Evolutionary conservation across 257 asterid genomes (phyloP).

Genomic region (Thymus mandschuricus): DNA sequence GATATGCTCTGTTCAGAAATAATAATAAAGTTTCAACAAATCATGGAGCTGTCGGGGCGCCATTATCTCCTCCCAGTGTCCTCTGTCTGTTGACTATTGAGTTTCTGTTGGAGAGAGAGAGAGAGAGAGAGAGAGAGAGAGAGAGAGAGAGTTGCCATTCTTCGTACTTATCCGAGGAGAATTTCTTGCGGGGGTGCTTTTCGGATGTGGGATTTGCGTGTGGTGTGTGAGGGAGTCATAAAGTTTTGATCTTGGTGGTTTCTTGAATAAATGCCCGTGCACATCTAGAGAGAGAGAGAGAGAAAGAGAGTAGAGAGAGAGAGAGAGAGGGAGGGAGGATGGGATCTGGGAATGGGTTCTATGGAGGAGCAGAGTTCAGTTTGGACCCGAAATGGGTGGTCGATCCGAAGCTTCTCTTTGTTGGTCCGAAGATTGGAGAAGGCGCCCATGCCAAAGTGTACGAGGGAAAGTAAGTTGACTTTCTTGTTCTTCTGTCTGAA

Average conservation of each 20-base stretch:
- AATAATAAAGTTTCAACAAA: not conserved
- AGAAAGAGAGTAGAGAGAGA: slow-evolving; percentile 30
- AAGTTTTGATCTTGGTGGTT: slow-evolving; percentile 41
- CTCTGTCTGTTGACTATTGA: slow-evolving; percentile 6
- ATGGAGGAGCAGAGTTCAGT: slow-evolving; percentile 61
- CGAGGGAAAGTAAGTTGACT: slow-evolving; percentile 89
- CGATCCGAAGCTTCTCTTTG: slow-evolving; percentile 89
- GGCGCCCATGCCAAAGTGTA: slow-evolving; percentile 98
- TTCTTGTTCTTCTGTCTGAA: slow-evolving; percentile 24
- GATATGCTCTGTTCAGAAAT: slow-evolving; percentile 28
- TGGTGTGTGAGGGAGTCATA: slow-evolving; percentile 29
- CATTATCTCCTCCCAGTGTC: slow-evolving; percentile 25
- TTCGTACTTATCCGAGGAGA: slow-evolving; percentile 8
- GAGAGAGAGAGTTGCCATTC: slow-evolving; percentile 10
- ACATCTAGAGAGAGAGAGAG: slow-evolving; percentile 34
- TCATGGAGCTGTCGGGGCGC: slow-evolving; percentile 17
- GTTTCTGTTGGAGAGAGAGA: not conserved
- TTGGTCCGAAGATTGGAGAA: slow-evolving; percentile 97
- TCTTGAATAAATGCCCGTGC: slow-evolving; percentile 38
- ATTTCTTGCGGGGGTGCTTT: slow-evolving; percentile 21
- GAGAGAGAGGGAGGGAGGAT: slow-evolving; percentile 42
- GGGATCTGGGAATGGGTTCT: slow-evolving; percentile 76
- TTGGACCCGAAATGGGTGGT: slow-evolving; percentile 83
- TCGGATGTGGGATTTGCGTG: slow-evolving; percentile 39
- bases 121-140: slow-evolving; percentile 11